Evolutionary conservation across 768 basidiomycete species (phyloP), one percentile per base, ranked within the genome.

Genomic region (Amylocystis lapponica): DNA sequence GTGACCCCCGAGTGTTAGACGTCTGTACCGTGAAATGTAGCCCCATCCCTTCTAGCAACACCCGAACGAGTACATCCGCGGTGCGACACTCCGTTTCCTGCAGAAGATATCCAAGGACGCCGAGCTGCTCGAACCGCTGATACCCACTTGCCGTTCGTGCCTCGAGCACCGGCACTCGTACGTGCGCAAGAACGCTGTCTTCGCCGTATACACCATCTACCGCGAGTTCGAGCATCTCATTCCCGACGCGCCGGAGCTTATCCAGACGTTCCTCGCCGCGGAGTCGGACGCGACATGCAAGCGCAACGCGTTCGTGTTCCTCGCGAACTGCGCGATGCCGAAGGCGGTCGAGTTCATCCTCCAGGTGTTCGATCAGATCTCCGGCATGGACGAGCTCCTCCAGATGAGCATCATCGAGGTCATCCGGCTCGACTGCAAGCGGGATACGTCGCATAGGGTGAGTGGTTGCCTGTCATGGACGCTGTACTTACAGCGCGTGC

Each of bases 21-120:
- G 32, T n/a, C 11, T 23, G 17, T 6, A 21, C 9, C 2, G 11
- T 36, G 16, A n/a, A 36, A 16, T 43, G 32, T n/a, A n/a, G n/a
- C n/a, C n/a, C 35, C 34, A 9, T 16, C 22, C n/a, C 27, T 29
- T 32, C 5, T 50, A 94, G 88, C 94, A 98, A 93, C 96, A 99
- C 58, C 94, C 95, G 8, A 98, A 99, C 57, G 96, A 99, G 71
- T 99, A 97, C 64, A 96, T 99, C 56, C 88, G 96, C 27, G 96
- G 96, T 34, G 90, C 93, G n/a, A 94, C 91, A 10, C 79, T 98
- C 26, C 86, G 96, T 20, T 95, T 94, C 69, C 76, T 98, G 11
- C 90, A 95, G 68, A 99, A 99, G 71, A 86, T 99, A 40, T 75
- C 86, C 14, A 86, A 87, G 63, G 96, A 98, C 54, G 71, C 80